Conservation (phyloP, 2,329 filamentous ascomycete species). For the Byssoonygena ceratinophila region DNA sequence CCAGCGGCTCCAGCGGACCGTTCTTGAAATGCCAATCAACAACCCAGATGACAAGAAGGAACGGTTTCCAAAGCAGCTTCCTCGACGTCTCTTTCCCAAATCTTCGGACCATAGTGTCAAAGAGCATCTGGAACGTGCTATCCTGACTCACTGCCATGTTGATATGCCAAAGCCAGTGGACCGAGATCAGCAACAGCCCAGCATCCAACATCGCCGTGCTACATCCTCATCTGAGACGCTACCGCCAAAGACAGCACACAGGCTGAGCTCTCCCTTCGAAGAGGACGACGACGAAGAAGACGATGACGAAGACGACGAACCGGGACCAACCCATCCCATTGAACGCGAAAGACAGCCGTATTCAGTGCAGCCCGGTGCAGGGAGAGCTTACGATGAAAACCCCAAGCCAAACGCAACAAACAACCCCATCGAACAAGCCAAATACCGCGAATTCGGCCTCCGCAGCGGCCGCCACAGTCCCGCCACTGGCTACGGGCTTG, state of each 20-base stretch:
- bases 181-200: conserved; percentile 24
- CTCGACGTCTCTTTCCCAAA: conserved; percentile 59
- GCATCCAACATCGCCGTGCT: conserved; percentile 19
- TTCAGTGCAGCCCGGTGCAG: conserved; percentile 47
- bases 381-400: conserved; percentile 45
- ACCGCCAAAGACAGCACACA: conserved; percentile 14
- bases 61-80: conserved; percentile 67
- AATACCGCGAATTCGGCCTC: conserved; percentile 2
- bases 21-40: conserved; percentile 60
- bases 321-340: conserved; percentile 41
- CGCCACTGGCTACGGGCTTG: background rate
- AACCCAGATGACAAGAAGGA: conserved; percentile 56
- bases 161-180: conserved; percentile 34
- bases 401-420: background rate
- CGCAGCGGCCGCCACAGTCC: conserved; percentile 4
- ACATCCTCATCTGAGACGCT: background rate
- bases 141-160: conserved; percentile 45
- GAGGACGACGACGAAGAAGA: conserved; percentile 16
- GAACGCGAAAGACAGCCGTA: conserved; percentile 59
- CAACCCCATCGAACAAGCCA: conserved; percentile 4
- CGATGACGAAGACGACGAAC: conserved; percentile 21
- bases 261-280: conserved; percentile 20
- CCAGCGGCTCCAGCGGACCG: conserved; percentile 56
- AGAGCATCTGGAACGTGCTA: conserved; percentile 50
- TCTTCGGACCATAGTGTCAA: conserved; percentile 47